Conservation (phyloP, 2,329 filamentous ascomycete species). For the Exophiala sideris region DNA sequence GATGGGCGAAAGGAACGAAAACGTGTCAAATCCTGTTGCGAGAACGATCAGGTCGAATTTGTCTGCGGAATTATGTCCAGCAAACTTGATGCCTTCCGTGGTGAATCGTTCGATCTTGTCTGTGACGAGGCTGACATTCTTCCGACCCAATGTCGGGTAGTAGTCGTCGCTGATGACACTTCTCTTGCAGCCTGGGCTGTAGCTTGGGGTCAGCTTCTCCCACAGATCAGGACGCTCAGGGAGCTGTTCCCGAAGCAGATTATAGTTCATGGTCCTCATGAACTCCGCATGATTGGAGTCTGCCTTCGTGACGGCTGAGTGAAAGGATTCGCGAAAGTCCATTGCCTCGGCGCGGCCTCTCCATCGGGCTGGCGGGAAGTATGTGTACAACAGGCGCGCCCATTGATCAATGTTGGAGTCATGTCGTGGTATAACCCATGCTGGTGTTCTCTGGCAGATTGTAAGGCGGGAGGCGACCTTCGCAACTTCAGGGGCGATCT, state of each 20-base stretch:
- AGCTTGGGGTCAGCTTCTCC: conserved; percentile 53
- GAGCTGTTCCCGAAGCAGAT: conserved; percentile 46
- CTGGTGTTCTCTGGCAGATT: conserved; percentile 57
- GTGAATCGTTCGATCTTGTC: conserved; percentile 46
- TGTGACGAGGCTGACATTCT: conserved; percentile 53
- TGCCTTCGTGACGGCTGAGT: conserved; percentile 41
- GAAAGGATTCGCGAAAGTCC: conserved; percentile 41
- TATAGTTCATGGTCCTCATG: conserved; percentile 37
- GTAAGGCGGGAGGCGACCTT: conserved; percentile 49
- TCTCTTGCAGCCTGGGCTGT: conserved; percentile 42
- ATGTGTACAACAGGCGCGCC: conserved; percentile 44
- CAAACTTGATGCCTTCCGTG: conserved; percentile 46
- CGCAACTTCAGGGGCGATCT: conserved; percentile 57
- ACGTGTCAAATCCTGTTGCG: conserved; percentile 55
- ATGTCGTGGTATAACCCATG: conserved; percentile 55
- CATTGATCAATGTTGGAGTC: conserved; percentile 47
- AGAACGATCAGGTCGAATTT: conserved; percentile 53
- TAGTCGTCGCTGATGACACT: conserved; percentile 56
- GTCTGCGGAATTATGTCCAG: conserved; percentile 36
- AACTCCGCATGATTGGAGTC: conserved; percentile 40
- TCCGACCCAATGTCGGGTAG: conserved; percentile 47
- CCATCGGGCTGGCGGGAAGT: conserved; percentile 50
- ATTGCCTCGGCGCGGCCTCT: conserved; percentile 46
- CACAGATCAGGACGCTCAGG: conserved; percentile 50
- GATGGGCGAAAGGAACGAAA: conserved; percentile 58